Conservation (phyloP, 176 grass and related monocot species). For the Tillandsia fasciculata region DNA sequence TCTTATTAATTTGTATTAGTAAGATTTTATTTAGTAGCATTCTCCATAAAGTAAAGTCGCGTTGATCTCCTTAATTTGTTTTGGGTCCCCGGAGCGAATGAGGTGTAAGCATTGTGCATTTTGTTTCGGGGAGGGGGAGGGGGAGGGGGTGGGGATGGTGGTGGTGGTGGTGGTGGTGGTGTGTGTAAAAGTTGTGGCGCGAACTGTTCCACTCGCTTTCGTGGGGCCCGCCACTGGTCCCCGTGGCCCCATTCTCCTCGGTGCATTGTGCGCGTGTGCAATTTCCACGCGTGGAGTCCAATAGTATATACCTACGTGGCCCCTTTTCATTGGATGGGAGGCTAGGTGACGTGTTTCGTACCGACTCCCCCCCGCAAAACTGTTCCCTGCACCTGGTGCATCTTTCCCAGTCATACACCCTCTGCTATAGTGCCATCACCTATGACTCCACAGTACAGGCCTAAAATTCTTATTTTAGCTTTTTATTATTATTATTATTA, state of each 20-base stretch:
- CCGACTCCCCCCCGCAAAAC: too few species aligned
- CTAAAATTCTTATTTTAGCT: too few species aligned
- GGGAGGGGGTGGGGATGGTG: too few species aligned
- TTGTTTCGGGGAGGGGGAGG: too few species aligned
- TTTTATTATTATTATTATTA: too few species aligned
- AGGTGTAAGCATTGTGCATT: too few species aligned
- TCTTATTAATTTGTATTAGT: not conserved
- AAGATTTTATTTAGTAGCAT: slow-evolving; percentile 2
- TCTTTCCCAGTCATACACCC: too few species aligned
- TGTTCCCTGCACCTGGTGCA: too few species aligned
- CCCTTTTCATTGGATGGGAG: slow-evolving; percentile 1
- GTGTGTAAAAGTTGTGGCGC: not conserved
- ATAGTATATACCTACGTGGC: not conserved
- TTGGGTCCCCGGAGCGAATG: too few species aligned
- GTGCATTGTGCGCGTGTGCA: slow-evolving; percentile 16
- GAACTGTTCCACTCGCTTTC: slow-evolving; percentile 4
- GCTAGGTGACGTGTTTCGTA: not conserved
- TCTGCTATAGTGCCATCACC: too few species aligned
- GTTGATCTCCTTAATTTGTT: not conserved
- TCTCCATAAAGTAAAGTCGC: not conserved
- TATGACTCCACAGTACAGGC: too few species aligned
- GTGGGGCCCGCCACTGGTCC: not conserved
- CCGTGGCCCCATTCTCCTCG: slow-evolving; percentile 9
- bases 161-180: too few species aligned
- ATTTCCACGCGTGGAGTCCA: not conserved